Evolutionary conservation across 495 filamentous ascomycete genomes (phyloP), one percentile per base, ranked within the genome.

Genomic region (Aspergillus haitiensis): DNA sequence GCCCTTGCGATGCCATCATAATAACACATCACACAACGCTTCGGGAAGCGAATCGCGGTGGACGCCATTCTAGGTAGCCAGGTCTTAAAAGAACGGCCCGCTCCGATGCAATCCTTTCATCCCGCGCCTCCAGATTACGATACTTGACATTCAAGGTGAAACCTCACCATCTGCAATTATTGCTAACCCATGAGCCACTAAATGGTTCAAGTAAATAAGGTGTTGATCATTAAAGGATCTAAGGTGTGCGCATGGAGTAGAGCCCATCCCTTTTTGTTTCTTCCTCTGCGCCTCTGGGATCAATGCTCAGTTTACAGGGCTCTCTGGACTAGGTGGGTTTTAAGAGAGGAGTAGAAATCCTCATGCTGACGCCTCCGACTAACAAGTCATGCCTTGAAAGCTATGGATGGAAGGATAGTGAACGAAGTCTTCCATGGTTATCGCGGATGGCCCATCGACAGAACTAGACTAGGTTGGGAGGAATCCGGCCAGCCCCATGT

Each of bases 181-280:
- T 13, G 2, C 16, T 45, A 8, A 42, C 31, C 21, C 4, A 36
- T 18, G 48, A 59, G 56, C 56, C 56, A 42, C 56, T 36, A 40
- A 45, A 15, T 59, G 39, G 40, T 52, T 52, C 49, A 46, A 21
- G 35, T 53, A 52, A 59, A 59, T 52, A 37, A 35, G 44, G 48
- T 18, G 32, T 52, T 59, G 56, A 53, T 52, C 49, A 34, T 52
- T 42, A 56, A 21, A 42, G 31, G 10, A 32, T 42, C 37, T 27
- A 27, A 33, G 35, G 9, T 15, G 1, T 4, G 51, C 36, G 16
- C n/a, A 40, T 27, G 32, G 46, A 21, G 18, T 49, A 49, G 32
- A 7, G 10, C 21, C 15, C 15, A 31, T 31, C 46, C 18, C 0
- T 9, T n/a, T 7, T 49, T 16, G 21, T 49, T 7, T 54, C 6